Percentiles rank a stretch among this genome's conserved stretches.
Conservation (phyloP, 768 basidiomycete species). For the Rhizopogon vinicolor region DNA sequence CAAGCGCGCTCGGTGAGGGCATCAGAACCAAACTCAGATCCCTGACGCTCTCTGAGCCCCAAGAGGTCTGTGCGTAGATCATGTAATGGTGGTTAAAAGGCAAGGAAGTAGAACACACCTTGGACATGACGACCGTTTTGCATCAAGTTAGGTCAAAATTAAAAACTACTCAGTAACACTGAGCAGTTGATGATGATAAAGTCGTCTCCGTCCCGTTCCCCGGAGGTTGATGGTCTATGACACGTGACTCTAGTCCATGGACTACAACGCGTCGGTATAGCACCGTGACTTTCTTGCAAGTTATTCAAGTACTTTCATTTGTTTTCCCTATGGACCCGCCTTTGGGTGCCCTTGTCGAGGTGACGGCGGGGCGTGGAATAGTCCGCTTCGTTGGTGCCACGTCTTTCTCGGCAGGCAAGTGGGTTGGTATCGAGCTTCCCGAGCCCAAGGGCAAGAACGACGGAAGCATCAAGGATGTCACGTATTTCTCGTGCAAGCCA, state of each 20-base stretch:
- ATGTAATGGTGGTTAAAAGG: conserved; percentile 4
- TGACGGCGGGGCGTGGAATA: conserved; percentile 75
- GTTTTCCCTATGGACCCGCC: conserved; percentile 32
- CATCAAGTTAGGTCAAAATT: conserved; percentile 8
- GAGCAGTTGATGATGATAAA: too few relatives aligned
- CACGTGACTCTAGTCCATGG: not conserved
- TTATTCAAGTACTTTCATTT: too few relatives aligned
- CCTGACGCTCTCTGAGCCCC: conserved; percentile 11
- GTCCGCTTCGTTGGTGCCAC: conserved; percentile 86
- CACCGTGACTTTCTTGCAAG: too few relatives aligned
- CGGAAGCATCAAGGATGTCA: conserved; percentile 72
- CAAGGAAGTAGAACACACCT: conserved; percentile 12
- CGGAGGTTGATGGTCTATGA: not conserved
- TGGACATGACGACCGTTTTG: conserved; percentile 25
- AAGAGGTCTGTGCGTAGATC: conserved; percentile 15
- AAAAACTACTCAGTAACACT: too few relatives aligned
- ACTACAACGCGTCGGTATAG: not conserved
- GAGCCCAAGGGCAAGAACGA: conserved; percentile 93
- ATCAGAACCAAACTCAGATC: conserved; percentile 40
- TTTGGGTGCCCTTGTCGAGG: conserved; percentile 74
- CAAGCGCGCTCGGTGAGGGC: conserved; percentile 51
- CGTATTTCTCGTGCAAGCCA: conserved; percentile 78
- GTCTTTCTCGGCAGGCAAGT: conserved; percentile 82
- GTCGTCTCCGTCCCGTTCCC: too few relatives aligned
- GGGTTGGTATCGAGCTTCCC: conserved; percentile 90